Percentiles rank a stretch among this genome's conserved stretches.
Conservation (phyloP, 2,329 filamentous ascomycete species). For the Fusarium illudens region DNA sequence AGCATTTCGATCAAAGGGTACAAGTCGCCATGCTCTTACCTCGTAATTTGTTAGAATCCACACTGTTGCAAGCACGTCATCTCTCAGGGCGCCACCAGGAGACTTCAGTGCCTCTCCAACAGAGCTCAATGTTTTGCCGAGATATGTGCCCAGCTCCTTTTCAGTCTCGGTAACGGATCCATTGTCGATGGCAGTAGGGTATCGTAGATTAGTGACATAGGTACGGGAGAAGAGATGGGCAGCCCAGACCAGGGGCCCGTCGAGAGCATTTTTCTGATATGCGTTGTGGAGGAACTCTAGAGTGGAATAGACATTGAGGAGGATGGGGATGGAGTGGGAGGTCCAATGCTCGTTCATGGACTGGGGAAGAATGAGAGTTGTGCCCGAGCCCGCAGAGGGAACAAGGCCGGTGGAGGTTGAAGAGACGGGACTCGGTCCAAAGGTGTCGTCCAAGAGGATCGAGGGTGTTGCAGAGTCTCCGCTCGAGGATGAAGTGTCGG, state of each 20-base stretch:
- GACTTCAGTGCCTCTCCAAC: slow-evolving; percentile 50
- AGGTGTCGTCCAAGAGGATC: slow-evolving; percentile 11
- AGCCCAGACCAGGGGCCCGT: slow-evolving; percentile 51
- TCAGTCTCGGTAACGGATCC: slow-evolving; percentile 40
- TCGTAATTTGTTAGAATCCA: slow-evolving; percentile 54
- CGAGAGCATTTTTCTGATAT: slow-evolving; percentile 35
- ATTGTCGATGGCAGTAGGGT: slow-evolving; percentile 43
- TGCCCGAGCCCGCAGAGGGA: slow-evolving; percentile 9
- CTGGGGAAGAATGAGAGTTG: slow-evolving; percentile 22
- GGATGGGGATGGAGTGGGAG: slow-evolving; percentile 49
- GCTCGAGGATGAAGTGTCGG: slow-evolving; percentile 8
- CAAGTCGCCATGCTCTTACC: slow-evolving; percentile 31
- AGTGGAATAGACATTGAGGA: slow-evolving; percentile 50
- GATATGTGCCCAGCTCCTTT: slow-evolving; percentile 47
- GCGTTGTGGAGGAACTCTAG: slow-evolving; percentile 47
- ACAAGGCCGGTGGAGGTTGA: slow-evolving; percentile 14
- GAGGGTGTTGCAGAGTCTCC: slow-evolving; percentile 18
- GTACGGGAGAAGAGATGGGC: slow-evolving; percentile 53
- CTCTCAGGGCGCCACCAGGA: slow-evolving; percentile 41
- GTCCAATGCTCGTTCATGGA: slow-evolving; percentile 51
- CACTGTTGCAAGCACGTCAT: slow-evolving; percentile 51
- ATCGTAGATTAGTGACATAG: slow-evolving; percentile 49
- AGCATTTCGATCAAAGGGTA: not conserved
- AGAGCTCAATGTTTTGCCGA: slow-evolving; percentile 49
- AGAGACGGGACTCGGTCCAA: slow-evolving; percentile 5